Evolutionary conservation across 768 basidiomycete genomes (phyloP).

Genomic region (Rhodotorula paludigena): DNA sequence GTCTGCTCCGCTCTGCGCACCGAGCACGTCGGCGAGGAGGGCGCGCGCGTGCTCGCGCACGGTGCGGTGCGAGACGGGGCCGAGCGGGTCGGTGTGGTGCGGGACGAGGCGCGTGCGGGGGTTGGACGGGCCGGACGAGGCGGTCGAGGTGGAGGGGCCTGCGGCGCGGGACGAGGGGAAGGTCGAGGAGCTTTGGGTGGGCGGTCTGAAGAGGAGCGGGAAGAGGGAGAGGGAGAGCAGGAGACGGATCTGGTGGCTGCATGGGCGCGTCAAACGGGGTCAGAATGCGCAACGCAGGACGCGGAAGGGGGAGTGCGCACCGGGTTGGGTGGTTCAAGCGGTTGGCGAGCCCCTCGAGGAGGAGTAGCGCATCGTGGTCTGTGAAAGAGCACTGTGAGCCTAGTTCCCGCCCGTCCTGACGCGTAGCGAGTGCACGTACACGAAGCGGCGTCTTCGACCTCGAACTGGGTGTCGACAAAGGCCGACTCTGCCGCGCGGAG

Average conservation of each 20-base stretch:
- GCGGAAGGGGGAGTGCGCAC: background rate
- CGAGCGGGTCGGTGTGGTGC: slow-evolving; percentile 9
- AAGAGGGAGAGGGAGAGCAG: slow-evolving; percentile 21
- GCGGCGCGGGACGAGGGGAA: no score
- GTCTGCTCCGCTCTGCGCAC: slow-evolving; percentile 8
- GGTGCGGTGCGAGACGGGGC: background rate
- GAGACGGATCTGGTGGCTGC: slow-evolving; percentile 20
- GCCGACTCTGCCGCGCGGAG: background rate
- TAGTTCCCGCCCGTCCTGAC: no score
- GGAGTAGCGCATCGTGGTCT: slow-evolving; percentile 17
- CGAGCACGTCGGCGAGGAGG: background rate
- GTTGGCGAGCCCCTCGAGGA: slow-evolving; percentile 6
- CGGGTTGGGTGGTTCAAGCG: slow-evolving; percentile 5
- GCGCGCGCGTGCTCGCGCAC: slow-evolving; percentile 1
- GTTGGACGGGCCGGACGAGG: background rate
- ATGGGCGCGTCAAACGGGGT: background rate
- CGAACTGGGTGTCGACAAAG: slow-evolving; percentile 9
- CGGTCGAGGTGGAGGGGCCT: background rate
- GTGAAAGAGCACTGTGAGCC: no score
- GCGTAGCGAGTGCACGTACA: background rate
- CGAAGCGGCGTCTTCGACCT: slow-evolving; percentile 24
- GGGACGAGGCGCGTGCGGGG: background rate
- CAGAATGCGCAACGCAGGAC: background rate
- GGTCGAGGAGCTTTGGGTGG: background rate
- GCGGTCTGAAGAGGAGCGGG: slow-evolving; percentile 27